Percentiles rank a stretch among this genome's conserved stretches.
Evolutionary conservation across 495 filamentous ascomycete genomes (phyloP).

Genomic region (Penicillium simplicissimum): DNA sequence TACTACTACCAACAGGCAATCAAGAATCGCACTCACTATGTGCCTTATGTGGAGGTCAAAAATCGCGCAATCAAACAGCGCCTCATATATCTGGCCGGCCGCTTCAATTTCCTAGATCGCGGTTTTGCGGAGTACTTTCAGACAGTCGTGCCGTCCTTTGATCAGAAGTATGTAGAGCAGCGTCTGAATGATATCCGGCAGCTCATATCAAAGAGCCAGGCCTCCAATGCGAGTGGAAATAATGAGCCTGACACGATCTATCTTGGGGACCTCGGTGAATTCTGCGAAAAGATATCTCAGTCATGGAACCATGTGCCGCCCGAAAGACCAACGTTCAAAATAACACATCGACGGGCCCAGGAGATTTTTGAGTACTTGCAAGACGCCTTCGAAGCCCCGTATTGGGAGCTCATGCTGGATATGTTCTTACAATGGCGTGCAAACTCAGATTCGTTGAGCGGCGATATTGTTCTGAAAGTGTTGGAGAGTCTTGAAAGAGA

Average conservation of each 20-base stretch:
- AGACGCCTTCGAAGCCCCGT: neutral
- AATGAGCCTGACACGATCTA: neutral
- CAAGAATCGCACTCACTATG: neutral
- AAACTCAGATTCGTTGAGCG: neutral
- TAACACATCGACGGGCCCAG: neutral
- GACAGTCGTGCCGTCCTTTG: neutral
- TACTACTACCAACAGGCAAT: neutral
- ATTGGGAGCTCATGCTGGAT: conserved; percentile 4
- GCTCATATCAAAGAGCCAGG: neutral
- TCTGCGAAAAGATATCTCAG: neutral
- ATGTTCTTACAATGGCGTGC: neutral
- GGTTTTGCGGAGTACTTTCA: neutral
- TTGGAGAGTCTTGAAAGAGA: neutral
- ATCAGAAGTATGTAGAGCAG: neutral
- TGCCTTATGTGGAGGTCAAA: neutral
- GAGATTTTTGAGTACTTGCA: conserved; percentile 1
- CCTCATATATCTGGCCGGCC: neutral
- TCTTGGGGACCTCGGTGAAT: conserved; percentile 1
- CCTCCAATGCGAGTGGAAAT: neutral
- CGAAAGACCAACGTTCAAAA: neutral
- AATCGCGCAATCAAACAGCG: neutral
- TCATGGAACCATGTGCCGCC: neutral
- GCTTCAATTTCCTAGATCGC: neutral
- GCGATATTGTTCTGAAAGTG: neutral
- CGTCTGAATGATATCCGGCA: neutral